phyloP scores from a whole-genome alignment of 352 stramenopile species.

The Elongisporangium undulatum region DNA sequence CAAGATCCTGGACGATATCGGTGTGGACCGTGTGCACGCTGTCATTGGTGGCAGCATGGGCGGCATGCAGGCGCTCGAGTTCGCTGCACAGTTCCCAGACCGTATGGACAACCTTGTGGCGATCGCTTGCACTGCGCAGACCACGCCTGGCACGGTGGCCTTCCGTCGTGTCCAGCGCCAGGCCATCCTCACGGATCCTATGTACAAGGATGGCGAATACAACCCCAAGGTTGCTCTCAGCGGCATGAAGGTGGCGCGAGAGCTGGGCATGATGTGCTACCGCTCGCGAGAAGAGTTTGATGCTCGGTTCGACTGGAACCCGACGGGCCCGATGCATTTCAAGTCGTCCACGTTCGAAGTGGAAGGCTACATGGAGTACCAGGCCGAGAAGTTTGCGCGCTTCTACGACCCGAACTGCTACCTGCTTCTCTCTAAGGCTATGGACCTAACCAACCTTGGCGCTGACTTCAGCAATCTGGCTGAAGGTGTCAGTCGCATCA shows the following conservation, averaged over 20 bases:
- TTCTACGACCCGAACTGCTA: constrained; percentile 88
- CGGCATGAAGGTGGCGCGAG: constrained; percentile 82
- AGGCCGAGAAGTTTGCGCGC: constrained; percentile 82
- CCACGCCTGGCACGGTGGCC: constrained; percentile 80
- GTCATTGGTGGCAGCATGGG: constrained; percentile 88
- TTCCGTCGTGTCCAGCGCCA: constrained; percentile 81
- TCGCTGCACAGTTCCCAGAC: constrained; percentile 76
- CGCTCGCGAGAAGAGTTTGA: constrained; percentile 88
- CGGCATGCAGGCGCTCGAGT: constrained; percentile 86
- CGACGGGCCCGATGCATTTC: constrained; percentile 62
- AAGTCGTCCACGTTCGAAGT: constrained; percentile 84
- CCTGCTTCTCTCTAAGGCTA: constrained; percentile 82
- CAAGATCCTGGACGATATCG: constrained; percentile 73
- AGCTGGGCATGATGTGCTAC: constrained; percentile 88
- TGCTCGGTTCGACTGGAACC: constrained; percentile 83
- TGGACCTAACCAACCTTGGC: constrained; percentile 82
- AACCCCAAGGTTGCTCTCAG: constrained; percentile 38
- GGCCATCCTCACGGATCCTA: constrained; percentile 72
- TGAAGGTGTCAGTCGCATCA: constrained; percentile 70
- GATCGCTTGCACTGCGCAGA: constrained; percentile 85
- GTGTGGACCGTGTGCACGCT: constrained; percentile 69
- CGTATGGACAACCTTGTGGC: constrained; percentile 64
- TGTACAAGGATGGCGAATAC: constrained; percentile 82
- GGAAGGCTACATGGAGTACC: constrained; percentile 89
- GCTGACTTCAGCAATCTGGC: constrained; percentile 64